Percentiles rank a stretch among this genome's conserved stretches.
These are phyloP conservation scores for Dryas drummondii DNA, from an alignment of 306 rosid species.

Conservation along the genomic window DNA sequence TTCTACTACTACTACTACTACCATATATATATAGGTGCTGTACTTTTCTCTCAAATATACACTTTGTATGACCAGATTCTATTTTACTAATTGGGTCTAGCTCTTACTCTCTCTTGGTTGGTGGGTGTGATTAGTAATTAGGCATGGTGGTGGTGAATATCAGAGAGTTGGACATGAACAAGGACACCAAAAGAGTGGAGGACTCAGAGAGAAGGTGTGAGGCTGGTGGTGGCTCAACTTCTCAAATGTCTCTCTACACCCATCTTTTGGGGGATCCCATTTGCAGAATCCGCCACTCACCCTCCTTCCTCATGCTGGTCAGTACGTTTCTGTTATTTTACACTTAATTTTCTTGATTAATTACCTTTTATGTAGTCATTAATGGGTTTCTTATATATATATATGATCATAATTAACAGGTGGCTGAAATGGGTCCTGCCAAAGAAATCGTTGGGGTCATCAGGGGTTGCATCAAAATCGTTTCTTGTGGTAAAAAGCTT, in stretches of 20 bases:
- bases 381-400: neutral
- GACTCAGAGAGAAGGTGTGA: constrained; percentile 64
- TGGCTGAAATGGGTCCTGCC: constrained; percentile 49
- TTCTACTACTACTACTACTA: neutral
- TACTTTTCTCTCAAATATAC: too few relatives aligned
- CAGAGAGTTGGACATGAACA: constrained; percentile 39
- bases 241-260: constrained; percentile 65
- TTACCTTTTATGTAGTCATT: neutral
- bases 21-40: neutral
- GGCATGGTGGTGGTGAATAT: constrained; percentile 18
- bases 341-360: neutral
- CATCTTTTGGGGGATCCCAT: constrained; percentile 82
- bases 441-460: constrained; percentile 63
- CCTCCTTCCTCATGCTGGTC: constrained; percentile 86
- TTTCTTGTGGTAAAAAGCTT: constrained; percentile 52
- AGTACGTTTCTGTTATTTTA: neutral
- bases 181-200: constrained; percentile 55
- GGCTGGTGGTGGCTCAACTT: constrained; percentile 45
- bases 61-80: too few relatives aligned
- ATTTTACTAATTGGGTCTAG: too few relatives aligned
- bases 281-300: constrained; percentile 83
- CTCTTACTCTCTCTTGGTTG: neutral
- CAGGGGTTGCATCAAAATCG: constrained; percentile 82
- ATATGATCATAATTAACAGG: constrained; percentile 36
- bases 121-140: neutral